Base-by-base conservation (phyloP, 352 stramenopile species). In the Pythium sukuiense region DNA sequence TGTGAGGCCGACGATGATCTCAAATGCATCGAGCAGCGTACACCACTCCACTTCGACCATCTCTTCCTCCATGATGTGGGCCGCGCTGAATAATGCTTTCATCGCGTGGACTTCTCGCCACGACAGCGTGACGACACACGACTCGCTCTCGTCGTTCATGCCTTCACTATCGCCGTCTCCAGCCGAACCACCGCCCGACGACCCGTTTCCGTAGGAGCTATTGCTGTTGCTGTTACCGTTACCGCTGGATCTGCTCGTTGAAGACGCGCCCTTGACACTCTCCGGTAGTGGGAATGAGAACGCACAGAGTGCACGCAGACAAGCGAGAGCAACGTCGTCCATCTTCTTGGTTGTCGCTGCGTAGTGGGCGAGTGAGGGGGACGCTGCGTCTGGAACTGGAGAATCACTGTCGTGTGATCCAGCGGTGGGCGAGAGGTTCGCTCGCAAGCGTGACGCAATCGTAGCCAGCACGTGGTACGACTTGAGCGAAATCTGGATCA, bases 31-130 rank as follows among this genome's bases (percentile, higher is more conserved):
- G 4, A 95, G 69, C 8, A 95, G 55, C 18, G 84, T 69, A 50
- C 80, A 89, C 87, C 87, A 95, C 59, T 93, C 87, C 37, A 73
- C 67, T 66, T 89, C 76, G 3, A 79, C 80, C 30, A 95, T 74
- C 41, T 95, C 85, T 67, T 93, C 81, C 39, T 92, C 84, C 85
- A 95, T 95, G 35, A 93, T 89, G 52, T 95, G 87, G 16, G 87
- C 86, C 16, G 87, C 82, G 24, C 82, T 84, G 55, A 93, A 93
- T 18, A 95, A 70, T 12, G 85, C 83, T 61, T 95, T 95, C 87
- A 95, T 95, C n/a, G 87, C 87, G 45, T 93, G 87, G 32, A 95
- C 83, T 69, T 95, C 83, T 30, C 85, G 79, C 87, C 87, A 95
- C 46, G 76, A 92, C 50, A 93, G 73, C 30, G 81, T 65, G 24